These are phyloP conservation scores for Aspergillus hancockii DNA, from an alignment of 495 filamentous ascomycete genomes.

Conservation along the genomic window DNA sequence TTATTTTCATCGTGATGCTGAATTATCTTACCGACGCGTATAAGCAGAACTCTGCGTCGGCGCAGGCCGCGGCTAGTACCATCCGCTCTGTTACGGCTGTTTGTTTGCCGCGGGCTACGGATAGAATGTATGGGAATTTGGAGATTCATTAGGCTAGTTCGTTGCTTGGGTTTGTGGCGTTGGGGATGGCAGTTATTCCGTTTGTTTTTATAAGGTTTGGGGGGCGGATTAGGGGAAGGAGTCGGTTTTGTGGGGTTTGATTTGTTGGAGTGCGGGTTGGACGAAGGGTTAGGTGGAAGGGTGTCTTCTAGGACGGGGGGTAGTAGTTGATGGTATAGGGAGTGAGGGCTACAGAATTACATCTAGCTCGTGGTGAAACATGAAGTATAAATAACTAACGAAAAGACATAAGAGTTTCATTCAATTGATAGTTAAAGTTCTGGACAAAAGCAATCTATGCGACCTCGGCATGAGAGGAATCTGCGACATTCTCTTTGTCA, in stretches of 20 bases:
- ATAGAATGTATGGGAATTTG: conserved; percentile 26
- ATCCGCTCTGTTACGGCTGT: conserved; percentile 29
- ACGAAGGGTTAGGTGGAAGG: too few relatives aligned
- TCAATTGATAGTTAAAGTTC: background rate
- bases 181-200: conserved; percentile 23
- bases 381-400: background rate
- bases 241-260: too few relatives aligned
- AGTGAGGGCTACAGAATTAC: too few relatives aligned
- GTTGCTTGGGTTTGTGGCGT: conserved; percentile 31
- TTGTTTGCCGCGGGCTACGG: conserved; percentile 31
- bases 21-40: conserved; percentile 43
- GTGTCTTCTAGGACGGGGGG: too few relatives aligned
- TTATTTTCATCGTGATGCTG: conserved; percentile 36
- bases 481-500: conserved; percentile 7
- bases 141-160: conserved; percentile 31
- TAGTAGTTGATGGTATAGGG: too few relatives aligned
- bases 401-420: background rate
- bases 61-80: conserved; percentile 25
- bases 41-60: conserved; percentile 30
- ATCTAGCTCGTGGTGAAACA: too few relatives aligned
- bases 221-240: conserved; percentile 16
- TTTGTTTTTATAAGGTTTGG: conserved; percentile 29
- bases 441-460: conserved; percentile 7
- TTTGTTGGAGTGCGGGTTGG: too few relatives aligned
- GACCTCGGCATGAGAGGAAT: conserved; percentile 15